Conservation (phyloP, 2,329 filamentous ascomycete species). For the Penicillium sp. region DNA sequence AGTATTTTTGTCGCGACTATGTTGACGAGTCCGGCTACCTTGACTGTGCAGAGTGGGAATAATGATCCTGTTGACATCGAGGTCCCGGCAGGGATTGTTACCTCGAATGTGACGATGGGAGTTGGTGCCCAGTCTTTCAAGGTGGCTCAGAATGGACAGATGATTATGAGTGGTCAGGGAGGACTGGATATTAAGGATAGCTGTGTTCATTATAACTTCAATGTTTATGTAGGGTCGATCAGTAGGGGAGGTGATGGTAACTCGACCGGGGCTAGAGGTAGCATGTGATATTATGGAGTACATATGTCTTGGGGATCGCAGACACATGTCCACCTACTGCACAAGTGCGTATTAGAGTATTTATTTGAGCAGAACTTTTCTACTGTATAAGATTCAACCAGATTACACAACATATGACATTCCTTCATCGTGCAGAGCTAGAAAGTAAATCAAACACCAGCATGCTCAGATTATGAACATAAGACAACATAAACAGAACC, state of each 20-base stretch:
- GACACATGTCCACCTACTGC: no score
- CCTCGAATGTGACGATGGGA: constrained; percentile 32
- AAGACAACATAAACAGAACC: not conserved
- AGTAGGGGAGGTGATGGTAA: not conserved
- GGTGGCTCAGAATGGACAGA: constrained; percentile 22
- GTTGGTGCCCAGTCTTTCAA: constrained; percentile 30
- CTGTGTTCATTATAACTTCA: constrained; percentile 34
- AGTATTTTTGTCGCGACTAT: constrained; percentile 34
- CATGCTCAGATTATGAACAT: constrained; percentile 7
- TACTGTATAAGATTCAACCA: not conserved
- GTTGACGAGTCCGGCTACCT: constrained; percentile 26
- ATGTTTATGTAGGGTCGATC: constrained; percentile 31
- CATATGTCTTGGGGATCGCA: not conserved
- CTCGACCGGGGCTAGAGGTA: not conserved
- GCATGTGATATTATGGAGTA: not conserved
- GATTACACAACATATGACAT: not conserved
- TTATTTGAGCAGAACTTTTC: not conserved
- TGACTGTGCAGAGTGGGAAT: constrained; percentile 30
- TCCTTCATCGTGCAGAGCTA: constrained; percentile 3
- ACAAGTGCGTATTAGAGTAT: no score
- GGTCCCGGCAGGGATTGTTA: constrained; percentile 32
- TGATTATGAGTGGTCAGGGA: constrained; percentile 12
- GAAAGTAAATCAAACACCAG: not conserved
- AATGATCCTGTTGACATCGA: constrained; percentile 23
- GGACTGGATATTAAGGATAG: constrained; percentile 23